A percentile compares a stretch with the other conserved stretches of the same genome.
These are phyloP conservation scores for Exophiala oligosperma DNA, from an alignment of 2,329 filamentous ascomycete species.

Conservation along the genomic window DNA sequence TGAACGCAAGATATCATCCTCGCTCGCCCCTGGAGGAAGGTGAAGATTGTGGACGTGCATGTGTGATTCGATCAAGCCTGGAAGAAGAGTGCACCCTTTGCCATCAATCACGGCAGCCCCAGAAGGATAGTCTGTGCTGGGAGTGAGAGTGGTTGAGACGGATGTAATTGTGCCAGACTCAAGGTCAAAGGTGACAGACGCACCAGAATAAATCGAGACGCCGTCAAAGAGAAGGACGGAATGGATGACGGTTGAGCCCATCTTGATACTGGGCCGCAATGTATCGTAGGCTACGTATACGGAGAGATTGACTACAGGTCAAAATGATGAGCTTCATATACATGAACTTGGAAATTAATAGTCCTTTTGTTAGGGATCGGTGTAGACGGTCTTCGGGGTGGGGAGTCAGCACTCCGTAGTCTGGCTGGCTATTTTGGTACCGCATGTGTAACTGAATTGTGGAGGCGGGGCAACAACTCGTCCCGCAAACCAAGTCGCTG, in stretches of 20 bases:
- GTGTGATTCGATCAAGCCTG: conserved; percentile 30
- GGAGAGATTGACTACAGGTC: background rate
- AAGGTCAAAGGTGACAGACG: conserved; percentile 27
- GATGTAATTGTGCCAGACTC: conserved; percentile 23
- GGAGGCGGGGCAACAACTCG: background rate
- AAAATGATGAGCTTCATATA: background rate
- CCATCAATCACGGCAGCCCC: conserved; percentile 27
- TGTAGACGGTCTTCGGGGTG: background rate
- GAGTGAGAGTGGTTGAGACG: conserved; percentile 19
- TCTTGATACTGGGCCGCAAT: background rate
- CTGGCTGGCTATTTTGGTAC: background rate
- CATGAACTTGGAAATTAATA: background rate
- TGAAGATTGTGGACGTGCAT: conserved; percentile 25
- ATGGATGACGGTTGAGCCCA: conserved; percentile 22
- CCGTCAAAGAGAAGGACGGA: conserved; percentile 28
- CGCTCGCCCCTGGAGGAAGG: conserved; percentile 21
- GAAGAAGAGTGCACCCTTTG: conserved; percentile 26
- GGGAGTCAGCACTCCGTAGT: background rate
- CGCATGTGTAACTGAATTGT: background rate
- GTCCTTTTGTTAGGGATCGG: background rate
- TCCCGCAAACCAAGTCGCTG: background rate
- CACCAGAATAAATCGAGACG: conserved; percentile 13
- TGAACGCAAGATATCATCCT: conserved; percentile 16
- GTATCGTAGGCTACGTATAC: background rate
- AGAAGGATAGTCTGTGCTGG: conserved; percentile 4